These are phyloP conservation scores for Atkinsonella texensis DNA, from an alignment of 2,329 filamentous ascomycete genomes.

Conservation along the genomic window DNA sequence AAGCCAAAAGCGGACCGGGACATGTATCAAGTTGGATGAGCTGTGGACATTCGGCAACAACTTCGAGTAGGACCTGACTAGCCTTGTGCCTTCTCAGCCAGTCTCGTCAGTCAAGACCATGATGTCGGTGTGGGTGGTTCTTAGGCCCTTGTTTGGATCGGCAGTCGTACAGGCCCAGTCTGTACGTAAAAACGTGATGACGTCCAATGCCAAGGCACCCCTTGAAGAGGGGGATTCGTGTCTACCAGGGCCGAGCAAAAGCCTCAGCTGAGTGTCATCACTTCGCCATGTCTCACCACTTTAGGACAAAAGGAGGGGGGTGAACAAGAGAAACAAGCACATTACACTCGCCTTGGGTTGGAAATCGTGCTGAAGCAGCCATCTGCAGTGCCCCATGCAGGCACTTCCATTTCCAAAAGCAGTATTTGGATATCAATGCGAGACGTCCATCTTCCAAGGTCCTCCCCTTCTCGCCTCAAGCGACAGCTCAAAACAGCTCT, in stretches of 20 bases:
- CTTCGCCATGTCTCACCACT: neutral
- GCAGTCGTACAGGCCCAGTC: conserved; percentile 5
- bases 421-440: neutral
- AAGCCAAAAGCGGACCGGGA: conserved; percentile 9
- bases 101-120: neutral
- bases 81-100: neutral
- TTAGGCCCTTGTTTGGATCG: neutral
- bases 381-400: conserved; percentile 5
- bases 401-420: conserved; percentile 6
- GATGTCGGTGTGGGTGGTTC: neutral
- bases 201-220: conserved; percentile 9
- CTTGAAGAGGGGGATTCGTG: conserved; percentile 1
- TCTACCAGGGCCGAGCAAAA: neutral
- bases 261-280: neutral
- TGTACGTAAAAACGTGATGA: conserved; percentile 5
- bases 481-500: conserved; percentile 9
- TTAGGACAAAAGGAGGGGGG: neutral
- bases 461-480: conserved; percentile 7
- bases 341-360: conserved; percentile 3
- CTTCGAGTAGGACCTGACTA: conserved; percentile 4
- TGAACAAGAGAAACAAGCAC: neutral
- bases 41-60: conserved; percentile 6
- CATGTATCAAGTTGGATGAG: conserved; percentile 1
- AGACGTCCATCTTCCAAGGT: neutral
- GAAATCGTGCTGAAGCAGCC: conserved; percentile 7